A percentile compares a stretch with the other conserved stretches of the same genome.
These are phyloP conservation scores for Xylariaceae sp. DNA, from an alignment of 2,329 filamentous ascomycete genomes.

Conservation along the genomic window DNA sequence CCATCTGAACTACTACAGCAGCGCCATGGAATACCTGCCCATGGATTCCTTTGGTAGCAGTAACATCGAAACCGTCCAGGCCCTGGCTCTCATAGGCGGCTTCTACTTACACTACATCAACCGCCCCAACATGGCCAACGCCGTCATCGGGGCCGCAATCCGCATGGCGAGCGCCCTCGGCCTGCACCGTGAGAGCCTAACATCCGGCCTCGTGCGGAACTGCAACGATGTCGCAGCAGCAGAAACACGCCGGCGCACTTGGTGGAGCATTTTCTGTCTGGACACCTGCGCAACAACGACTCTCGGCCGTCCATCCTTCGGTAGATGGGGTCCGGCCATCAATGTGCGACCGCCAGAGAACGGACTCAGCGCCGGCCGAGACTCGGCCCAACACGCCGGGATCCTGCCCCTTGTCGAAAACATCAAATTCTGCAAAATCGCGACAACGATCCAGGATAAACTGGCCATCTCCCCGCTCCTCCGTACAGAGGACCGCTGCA, in stretches of 20 bases:
- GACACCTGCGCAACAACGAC: conserved; percentile 71
- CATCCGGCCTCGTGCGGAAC: conserved; percentile 33
- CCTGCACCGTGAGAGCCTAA: conserved; percentile 58
- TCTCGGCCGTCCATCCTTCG: conserved; percentile 64
- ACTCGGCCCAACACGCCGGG: conserved; percentile 55
- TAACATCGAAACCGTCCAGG: conserved; percentile 68
- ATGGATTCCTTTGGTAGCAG: conserved; percentile 65
- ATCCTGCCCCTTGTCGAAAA: conserved; percentile 70
- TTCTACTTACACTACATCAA: conserved; percentile 77
- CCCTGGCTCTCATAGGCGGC: conserved; percentile 64
- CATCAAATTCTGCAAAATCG: conserved; percentile 73
- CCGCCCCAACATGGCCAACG: conserved; percentile 70
- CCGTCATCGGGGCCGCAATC: conserved; percentile 64
- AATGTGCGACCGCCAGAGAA: conserved; percentile 59
- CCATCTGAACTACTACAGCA: conserved; percentile 65
- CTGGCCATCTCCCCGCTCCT: conserved; percentile 65
- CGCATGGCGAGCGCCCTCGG: conserved; percentile 71
- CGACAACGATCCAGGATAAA: conserved; percentile 70
- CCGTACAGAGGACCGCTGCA: conserved; percentile 59
- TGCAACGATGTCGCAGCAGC: conserved; percentile 46
- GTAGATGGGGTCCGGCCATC: conserved; percentile 61
- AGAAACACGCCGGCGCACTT: conserved; percentile 61
- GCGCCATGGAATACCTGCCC: conserved; percentile 60
- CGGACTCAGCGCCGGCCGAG: conserved; percentile 42
- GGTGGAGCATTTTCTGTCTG: conserved; percentile 70